These are phyloP conservation scores for Brassica incana DNA, from an alignment of 345 rosid species.

Conservation along the genomic window DNA sequence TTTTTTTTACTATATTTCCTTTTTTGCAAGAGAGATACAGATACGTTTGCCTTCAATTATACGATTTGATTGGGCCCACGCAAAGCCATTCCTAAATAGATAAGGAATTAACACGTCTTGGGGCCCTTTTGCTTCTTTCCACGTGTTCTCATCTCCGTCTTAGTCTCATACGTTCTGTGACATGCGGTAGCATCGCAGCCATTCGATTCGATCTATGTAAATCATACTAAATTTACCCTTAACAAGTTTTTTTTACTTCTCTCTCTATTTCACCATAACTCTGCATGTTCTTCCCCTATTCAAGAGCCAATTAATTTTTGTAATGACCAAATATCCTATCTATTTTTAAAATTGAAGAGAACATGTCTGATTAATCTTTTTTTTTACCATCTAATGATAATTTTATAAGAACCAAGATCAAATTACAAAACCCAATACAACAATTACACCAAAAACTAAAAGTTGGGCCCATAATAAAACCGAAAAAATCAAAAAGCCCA, in stretches of 20 bases:
- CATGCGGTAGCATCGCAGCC: background rate
- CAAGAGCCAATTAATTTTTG: background rate
- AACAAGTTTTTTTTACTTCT: background rate
- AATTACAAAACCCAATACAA: no score
- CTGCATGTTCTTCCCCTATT: background rate
- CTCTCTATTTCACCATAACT: background rate
- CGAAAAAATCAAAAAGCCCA: no score
- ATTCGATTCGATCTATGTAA: background rate
- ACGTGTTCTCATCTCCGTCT: background rate
- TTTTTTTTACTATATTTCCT: background rate
- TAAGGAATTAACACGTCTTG: constrained; percentile 25
- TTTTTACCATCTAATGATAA: no score
- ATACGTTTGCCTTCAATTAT: constrained; percentile 29
- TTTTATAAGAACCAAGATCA: no score
- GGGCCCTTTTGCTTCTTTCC: background rate
- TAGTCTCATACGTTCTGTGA: background rate
- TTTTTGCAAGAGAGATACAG: background rate
- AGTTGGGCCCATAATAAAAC: no score
- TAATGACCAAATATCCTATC: background rate
- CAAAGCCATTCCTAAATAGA: background rate
- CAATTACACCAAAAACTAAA: no score
- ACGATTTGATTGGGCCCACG: constrained; percentile 32
- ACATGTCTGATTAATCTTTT: background rate
- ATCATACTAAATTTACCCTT: background rate
- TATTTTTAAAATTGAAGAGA: background rate